Percentiles rank a stretch among this genome's conserved stretches.
These are phyloP conservation scores for Elaeis oleifera DNA, from an alignment of 202 grass and related monocot genomes.

Conservation along the genomic window DNA sequence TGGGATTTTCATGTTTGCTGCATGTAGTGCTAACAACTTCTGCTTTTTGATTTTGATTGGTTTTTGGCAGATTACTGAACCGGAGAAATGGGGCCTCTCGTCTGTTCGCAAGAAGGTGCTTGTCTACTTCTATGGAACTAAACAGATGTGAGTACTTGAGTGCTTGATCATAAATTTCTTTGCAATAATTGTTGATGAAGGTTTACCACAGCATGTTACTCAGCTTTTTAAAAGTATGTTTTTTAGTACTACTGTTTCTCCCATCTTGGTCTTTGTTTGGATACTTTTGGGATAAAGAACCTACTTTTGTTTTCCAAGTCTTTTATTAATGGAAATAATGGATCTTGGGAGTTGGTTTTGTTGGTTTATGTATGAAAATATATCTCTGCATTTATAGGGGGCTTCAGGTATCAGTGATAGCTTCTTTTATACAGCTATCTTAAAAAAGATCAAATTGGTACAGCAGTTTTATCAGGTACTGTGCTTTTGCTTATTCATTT, in stretches of 20 bases:
- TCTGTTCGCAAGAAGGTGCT: constrained; percentile 68
- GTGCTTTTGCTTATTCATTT: constrained; percentile 1
- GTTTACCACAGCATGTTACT: too few relatives aligned
- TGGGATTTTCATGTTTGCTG: too few relatives aligned
- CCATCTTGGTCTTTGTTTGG: too few relatives aligned
- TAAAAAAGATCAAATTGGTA: constrained; percentile 4
- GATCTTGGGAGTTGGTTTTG: not conserved
- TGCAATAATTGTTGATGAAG: too few relatives aligned
- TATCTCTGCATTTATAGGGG: not conserved
- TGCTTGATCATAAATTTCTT: not conserved
- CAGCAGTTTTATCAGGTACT: constrained; percentile 7
- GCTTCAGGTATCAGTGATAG: not conserved
- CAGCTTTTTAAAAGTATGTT: too few relatives aligned
- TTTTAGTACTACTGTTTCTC: too few relatives aligned
- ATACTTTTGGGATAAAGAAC: too few relatives aligned
- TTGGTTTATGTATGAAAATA: not conserved
- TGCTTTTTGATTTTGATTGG: too few relatives aligned
- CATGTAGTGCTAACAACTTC: too few relatives aligned
- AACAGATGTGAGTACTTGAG: constrained; percentile 77
- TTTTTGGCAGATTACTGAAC: constrained; percentile 67
- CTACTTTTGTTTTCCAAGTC: too few relatives aligned
- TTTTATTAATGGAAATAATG: not conserved
- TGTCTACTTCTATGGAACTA: constrained; percentile 97
- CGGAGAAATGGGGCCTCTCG: constrained; percentile 57
- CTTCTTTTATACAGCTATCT: constrained; percentile 4